Evolutionary conservation across 208 protist species (phyloP).

Genomic region (Tetramitus jugosus): DNA sequence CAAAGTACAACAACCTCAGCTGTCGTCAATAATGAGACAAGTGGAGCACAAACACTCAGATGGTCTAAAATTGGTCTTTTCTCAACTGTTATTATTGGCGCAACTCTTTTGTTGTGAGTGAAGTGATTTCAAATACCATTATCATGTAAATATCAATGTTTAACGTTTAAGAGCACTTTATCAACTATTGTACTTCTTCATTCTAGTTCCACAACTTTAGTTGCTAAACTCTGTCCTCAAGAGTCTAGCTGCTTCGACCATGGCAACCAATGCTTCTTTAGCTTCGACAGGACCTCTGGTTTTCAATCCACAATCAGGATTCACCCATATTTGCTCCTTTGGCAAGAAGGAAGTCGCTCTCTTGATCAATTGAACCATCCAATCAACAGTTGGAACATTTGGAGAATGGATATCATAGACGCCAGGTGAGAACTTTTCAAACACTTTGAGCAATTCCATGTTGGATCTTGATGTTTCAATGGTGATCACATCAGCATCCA

Average conservation of each 20-base stretch:
- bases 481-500: constrained; percentile 71
- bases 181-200: too few species aligned
- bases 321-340: constrained; percentile 56
- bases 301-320: constrained; percentile 77
- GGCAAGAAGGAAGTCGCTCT: constrained; percentile 44
- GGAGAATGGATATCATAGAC: constrained; percentile 79
- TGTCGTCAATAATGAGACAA: too few species aligned
- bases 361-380: constrained; percentile 56
- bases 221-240: not conserved
- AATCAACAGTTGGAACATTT: constrained; percentile 56
- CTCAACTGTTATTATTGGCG: too few species aligned
- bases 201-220: too few species aligned
- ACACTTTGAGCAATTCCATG: constrained; percentile 62
- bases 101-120: too few species aligned
- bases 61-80: too few species aligned
- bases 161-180: too few species aligned
- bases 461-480: constrained; percentile 66
- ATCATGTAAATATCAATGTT: too few species aligned
- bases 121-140: too few species aligned
- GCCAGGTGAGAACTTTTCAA: constrained; percentile 55
- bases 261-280: not conserved
- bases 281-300: constrained; percentile 52
- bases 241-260: not conserved
- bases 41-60: too few species aligned
- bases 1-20: too few species aligned